Evolutionary conservation across 495 filamentous ascomycete genomes (phyloP).

Genomic region (Trichoderma erinaceum): DNA sequence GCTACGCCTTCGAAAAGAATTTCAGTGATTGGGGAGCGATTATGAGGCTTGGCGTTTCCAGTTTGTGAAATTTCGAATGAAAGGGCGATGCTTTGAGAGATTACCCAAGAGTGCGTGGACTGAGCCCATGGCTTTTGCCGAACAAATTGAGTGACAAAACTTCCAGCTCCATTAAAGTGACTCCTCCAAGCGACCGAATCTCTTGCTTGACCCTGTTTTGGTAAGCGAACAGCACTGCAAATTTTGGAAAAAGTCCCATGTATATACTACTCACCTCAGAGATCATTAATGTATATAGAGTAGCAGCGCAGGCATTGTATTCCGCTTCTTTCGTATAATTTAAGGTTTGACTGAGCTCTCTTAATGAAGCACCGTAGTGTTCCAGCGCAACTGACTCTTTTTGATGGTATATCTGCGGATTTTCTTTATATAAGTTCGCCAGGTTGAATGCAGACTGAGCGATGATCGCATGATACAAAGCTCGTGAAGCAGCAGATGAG

Average conservation of each 20-base stretch:
- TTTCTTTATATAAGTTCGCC: background rate
- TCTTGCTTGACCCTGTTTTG: background rate
- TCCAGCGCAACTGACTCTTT: background rate
- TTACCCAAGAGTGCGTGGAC: background rate
- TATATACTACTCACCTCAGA: background rate
- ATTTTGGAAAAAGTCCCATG: background rate
- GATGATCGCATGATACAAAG: background rate
- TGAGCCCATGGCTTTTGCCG: background rate
- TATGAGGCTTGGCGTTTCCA: background rate
- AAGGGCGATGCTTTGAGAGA: background rate
- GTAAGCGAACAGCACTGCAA: background rate
- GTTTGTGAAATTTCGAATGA: slow-evolving; percentile 8
- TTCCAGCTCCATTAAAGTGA: background rate
- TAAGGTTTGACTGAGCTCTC: background rate
- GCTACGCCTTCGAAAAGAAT: background rate
- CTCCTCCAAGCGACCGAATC: background rate
- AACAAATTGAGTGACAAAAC: background rate
- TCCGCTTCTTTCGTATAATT: background rate
- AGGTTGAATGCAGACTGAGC: background rate
- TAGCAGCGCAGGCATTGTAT: slow-evolving; percentile 10
- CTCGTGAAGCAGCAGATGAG: background rate
- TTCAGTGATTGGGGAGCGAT: background rate
- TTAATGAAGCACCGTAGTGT: background rate
- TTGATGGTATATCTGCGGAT: background rate
- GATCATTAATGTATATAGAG: slow-evolving; percentile 6